Base-by-base conservation (phyloP, 192 early-diverging fungal genomes). In the Rhizophagus prolifer region DNA sequence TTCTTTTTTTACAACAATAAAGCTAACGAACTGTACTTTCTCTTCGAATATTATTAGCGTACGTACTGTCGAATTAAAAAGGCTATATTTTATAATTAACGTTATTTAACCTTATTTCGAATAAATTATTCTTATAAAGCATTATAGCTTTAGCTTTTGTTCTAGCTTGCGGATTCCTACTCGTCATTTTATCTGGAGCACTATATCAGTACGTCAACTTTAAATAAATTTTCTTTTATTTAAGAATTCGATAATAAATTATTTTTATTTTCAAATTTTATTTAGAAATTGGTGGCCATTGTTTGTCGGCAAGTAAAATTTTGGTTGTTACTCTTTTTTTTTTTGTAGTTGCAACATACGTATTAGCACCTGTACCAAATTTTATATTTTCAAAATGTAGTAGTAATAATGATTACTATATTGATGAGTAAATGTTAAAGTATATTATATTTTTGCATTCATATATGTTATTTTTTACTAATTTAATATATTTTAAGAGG, bases 251-350 rank as follows among this genome's bases (percentile, higher is more conserved):
- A 38, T 66, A 38, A 38, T 23, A 34, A 30, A 47, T 58, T 21
- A 60, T 44, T 61, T 59, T 74, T n/a, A n/a, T 31, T 79, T 36
- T 28, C 31, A 70, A n/a, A 25, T 61, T 13, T 58, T 12, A 44
- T 44, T n/a, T 75, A 95, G 94, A 80, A 97, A 95, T 81, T 99
- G 97, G 97, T 94, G 94, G 88, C 95, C 96, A 21, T 85, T 99
- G 54, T 88, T 96, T 54, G 96, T 97, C 58, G 89, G 89, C 88
- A 84, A 68, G 79, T 41, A 50, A 4, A 16, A 9, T 19, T 14
- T 75, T 62, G 9, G 10, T 19, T 30, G 2, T 73, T 41, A 34
- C 6, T 38, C 7, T 30, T 41, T 21, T 61, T 65, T 41, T 25
- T 1, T 38, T 38, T 76, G 5, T 69, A 81, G 95, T 96, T 9